Evolutionary conservation across 2,329 filamentous ascomycete genomes (phyloP).

Genomic region (Pseudocercospora pini-densiflorae): DNA sequence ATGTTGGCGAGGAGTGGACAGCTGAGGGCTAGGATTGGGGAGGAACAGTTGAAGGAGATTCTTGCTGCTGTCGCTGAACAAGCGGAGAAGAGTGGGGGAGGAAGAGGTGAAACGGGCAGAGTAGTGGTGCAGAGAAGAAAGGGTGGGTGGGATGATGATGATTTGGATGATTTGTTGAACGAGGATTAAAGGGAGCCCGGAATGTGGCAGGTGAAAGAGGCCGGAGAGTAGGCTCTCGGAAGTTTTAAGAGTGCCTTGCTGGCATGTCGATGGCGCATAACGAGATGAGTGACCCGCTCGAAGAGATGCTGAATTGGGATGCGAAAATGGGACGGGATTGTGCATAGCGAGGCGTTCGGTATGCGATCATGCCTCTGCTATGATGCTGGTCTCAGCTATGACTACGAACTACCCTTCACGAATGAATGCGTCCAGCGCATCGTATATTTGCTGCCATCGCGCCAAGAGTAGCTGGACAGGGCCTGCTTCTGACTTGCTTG

Average conservation of each 20-base stretch:
- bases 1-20: constrained; percentile 89
- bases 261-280: constrained; percentile 97
- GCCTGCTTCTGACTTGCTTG: constrained; percentile 16
- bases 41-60: constrained; percentile 91
- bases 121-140: constrained; percentile 86
- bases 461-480: constrained; percentile 26
- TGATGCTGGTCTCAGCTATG: neutral
- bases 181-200: constrained; percentile 61
- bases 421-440: constrained; percentile 22
- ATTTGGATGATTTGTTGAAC: constrained; percentile 71
- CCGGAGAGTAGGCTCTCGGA: too few relatives aligned
- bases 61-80: constrained; percentile 80
- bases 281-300: constrained; percentile 71
- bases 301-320: constrained; percentile 1
- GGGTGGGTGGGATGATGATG: constrained; percentile 83
- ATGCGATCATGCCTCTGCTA: neutral
- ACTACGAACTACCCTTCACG: neutral
- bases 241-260: constrained; percentile 68
- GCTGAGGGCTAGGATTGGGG: constrained; percentile 83
- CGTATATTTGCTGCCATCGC: constrained; percentile 46
- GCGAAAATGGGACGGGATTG: neutral
- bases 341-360: neutral
- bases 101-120: constrained; percentile 63
- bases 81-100: constrained; percentile 60
- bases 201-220: too few relatives aligned